Conservation (phyloP, 2,329 filamentous ascomycete species). For the Daldinia sp. region DNA sequence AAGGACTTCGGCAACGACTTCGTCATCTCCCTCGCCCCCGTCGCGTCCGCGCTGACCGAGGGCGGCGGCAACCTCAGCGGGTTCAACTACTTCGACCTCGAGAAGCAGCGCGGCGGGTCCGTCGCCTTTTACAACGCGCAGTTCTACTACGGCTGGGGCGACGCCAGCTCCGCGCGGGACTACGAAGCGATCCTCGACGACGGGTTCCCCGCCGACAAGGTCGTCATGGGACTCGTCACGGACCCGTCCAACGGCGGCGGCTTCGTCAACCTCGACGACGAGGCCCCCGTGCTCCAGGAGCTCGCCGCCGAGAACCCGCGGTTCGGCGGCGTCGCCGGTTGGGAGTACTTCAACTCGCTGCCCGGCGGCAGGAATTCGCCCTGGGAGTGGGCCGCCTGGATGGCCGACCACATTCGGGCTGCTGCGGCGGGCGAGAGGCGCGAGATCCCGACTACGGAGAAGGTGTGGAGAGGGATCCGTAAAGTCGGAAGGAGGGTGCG, state of each 20-base stretch:
- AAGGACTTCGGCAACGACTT: slow-evolving; percentile 77
- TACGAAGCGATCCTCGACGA: slow-evolving; percentile 66
- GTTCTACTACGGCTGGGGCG: slow-evolving; percentile 92
- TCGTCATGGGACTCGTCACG: slow-evolving; percentile 86
- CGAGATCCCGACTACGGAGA: slow-evolving; percentile 46
- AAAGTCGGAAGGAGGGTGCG: slow-evolving; percentile 46
- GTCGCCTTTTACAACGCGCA: slow-evolving; percentile 92
- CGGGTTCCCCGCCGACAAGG: slow-evolving; percentile 78
- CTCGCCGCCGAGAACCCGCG: slow-evolving; percentile 66
- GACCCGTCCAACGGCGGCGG: slow-evolving; percentile 78
- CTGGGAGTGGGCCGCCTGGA: slow-evolving; percentile 78
- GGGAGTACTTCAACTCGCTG: slow-evolving; percentile 91
- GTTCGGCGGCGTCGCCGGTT: slow-evolving; percentile 92
- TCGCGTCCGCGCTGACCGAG: slow-evolving; percentile 76
- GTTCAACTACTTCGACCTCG: slow-evolving; percentile 82
- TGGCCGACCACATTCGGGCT: slow-evolving; percentile 45
- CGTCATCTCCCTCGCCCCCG: slow-evolving; percentile 84
- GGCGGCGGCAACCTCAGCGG: slow-evolving; percentile 75
- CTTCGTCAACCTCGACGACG: slow-evolving; percentile 62
- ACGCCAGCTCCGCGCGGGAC: slow-evolving; percentile 59
- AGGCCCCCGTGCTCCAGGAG: slow-evolving; percentile 58
- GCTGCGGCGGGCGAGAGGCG: slow-evolving; percentile 40
- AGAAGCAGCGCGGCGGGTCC: slow-evolving; percentile 72
- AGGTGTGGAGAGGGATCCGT: slow-evolving; percentile 44
- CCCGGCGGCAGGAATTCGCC: slow-evolving; percentile 73